Base-by-base conservation (phyloP, 2,329 filamentous ascomycete genomes). In the Aureobasidium sp. region DNA sequence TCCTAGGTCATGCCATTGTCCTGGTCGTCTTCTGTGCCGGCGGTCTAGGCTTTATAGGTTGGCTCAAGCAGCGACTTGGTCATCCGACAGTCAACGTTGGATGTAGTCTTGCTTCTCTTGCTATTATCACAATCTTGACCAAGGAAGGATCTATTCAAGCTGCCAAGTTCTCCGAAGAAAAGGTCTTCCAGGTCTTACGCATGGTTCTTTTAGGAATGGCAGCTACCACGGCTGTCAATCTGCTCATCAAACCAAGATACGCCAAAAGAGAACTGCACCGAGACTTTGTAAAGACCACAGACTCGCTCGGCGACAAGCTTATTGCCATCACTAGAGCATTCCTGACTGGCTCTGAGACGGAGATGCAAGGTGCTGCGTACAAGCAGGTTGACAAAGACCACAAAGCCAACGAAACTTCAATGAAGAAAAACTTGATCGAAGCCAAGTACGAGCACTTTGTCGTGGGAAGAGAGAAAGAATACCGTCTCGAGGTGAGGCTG, bases 371-470 rank as follows among this genome's bases (percentile, higher is more conserved):
- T 2, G 71, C 79, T 2, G 77, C 80, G 91, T 90, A 64, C 68
- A 77, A 37, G 74, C 78, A 48, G 79, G 84, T 30, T 14, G 58
- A 57, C 3, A 62, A 63, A 42, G 67, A 68, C 79, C 91, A 90
- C 69, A 82, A 80, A 59, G 75, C 79, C 3, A 81, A 82, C 1
- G 84, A 90, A 62, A 75, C 78, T 12, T 77, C 81, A 30, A 83
- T 96, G 66, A 81, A 85, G 48, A 88, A 85, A 65, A 85, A 88
- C 56, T 74, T 95, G 11, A 80, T 82, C 58, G 91, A 97, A 67
- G 86, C 90, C 12, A 95, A 91, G 65, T 84, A 88, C 55, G 91
- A 97, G 67, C 88, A 95, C 64, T 95, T 88, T 63, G 73, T 90
- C 2, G 68, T 89, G 4, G 91, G 91, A 1, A 84, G 81, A 2